Evolutionary conservation across 2,329 filamentous ascomycete species (phyloP).

Genomic region (Xenoacremonium recifei): DNA sequence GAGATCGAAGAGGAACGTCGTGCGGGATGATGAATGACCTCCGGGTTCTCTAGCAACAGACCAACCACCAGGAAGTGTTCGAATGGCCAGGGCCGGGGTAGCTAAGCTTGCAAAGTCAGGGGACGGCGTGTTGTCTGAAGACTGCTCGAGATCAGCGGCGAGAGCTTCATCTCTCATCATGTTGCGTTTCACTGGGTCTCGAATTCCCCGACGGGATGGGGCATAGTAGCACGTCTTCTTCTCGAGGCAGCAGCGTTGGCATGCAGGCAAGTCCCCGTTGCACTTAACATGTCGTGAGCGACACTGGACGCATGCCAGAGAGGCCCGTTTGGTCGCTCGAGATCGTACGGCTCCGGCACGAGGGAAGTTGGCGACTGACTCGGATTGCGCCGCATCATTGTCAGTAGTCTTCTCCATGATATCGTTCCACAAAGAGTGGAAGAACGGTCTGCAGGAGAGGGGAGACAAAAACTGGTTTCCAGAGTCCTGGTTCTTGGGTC

Average conservation of each 20-base stretch:
- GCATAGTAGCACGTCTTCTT: conserved; percentile 14
- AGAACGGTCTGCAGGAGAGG: not conserved
- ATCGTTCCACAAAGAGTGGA: conserved; percentile 4
- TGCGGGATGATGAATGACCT: not conserved
- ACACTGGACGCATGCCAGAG: conserved; percentile 20
- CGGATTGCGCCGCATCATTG: conserved; percentile 5
- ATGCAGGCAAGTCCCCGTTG: conserved; percentile 15
- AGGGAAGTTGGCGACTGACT: conserved; percentile 4
- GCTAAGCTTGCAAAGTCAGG: conserved; percentile 5
- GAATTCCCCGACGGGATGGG: conserved; percentile 19
- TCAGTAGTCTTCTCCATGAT: conserved; percentile 12
- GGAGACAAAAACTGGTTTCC: not conserved
- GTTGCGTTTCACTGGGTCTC: conserved; percentile 14
- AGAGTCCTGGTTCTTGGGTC: not conserved
- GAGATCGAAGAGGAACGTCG: conserved; percentile 13
- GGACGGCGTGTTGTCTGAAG: conserved; percentile 9
- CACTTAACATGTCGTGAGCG: conserved; percentile 22
- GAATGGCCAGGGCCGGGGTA: conserved; percentile 2
- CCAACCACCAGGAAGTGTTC: conserved; percentile 11
- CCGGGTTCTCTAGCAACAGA: not conserved
- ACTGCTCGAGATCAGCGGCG: conserved; percentile 3
- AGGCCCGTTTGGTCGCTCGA: conserved; percentile 16
- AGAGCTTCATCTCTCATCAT: conserved; percentile 8
- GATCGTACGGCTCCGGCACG: conserved; percentile 12
- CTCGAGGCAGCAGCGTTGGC: conserved; percentile 18